A percentile compares a stretch with the other conserved stretches of the same genome.
phyloP scores from a whole-genome alignment of 1,139 yeast species.

The Yamadazyma blattariae region DNA sequence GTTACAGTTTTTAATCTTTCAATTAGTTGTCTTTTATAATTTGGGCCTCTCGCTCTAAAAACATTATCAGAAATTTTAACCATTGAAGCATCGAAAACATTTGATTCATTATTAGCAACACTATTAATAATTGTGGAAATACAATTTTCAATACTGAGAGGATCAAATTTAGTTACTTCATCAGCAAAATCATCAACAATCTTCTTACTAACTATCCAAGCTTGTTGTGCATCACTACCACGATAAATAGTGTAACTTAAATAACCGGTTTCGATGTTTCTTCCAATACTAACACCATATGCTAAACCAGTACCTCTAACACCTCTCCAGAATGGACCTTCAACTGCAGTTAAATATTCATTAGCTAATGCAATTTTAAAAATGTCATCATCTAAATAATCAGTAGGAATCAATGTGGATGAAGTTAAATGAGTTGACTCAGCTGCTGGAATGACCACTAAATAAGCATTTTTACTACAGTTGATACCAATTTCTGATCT shows the following conservation, averaged over 20 bases:
- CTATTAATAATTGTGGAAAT: constrained; percentile 70
- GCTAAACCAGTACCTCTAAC: constrained; percentile 95
- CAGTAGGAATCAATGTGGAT: constrained; percentile 60
- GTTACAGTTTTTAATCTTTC: constrained; percentile 50
- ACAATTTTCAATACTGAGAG: constrained; percentile 63
- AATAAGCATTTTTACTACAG: constrained; percentile 55
- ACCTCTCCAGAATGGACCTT: constrained; percentile 97
- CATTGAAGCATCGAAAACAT: constrained; percentile 60
- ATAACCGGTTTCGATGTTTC: constrained; percentile 65
- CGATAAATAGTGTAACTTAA: constrained; percentile 69
- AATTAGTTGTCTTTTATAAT: constrained; percentile 51
- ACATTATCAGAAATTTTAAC: constrained; percentile 64
- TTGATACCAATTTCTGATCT: constrained; percentile 55
- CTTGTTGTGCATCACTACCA: constrained; percentile 78
- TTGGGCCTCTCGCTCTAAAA: constrained; percentile 68
- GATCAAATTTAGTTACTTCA: constrained; percentile 56
- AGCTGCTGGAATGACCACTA: constrained; percentile 79
- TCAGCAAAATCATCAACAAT: constrained; percentile 61
- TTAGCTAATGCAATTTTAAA: constrained; percentile 72
- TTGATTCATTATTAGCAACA: constrained; percentile 65
- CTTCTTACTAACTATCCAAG: constrained; percentile 63
- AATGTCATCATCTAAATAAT: constrained; percentile 64
- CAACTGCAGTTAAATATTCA: constrained; percentile 80
- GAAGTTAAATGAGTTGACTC: constrained; percentile 78
- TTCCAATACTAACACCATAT: constrained; percentile 72